A percentile compares a stretch with the other conserved stretches of the same genome.
Conservation (phyloP, 2,329 filamentous ascomycete genomes). For the Paraphoma sp. region DNA sequence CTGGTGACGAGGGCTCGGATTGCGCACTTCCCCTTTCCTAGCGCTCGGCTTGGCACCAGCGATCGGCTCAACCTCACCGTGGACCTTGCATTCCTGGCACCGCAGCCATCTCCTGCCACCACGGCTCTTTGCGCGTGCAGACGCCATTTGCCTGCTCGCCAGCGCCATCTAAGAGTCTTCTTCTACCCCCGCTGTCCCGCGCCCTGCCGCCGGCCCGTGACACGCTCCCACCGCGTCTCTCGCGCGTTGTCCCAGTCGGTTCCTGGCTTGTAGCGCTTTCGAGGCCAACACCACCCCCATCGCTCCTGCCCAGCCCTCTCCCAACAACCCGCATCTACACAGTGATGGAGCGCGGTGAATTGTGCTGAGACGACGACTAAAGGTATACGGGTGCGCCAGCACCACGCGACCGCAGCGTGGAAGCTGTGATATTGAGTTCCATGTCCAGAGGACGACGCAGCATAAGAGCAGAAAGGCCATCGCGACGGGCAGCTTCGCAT, state of each 20-base stretch:
- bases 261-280: slow-evolving; percentile 28
- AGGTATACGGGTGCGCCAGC: slow-evolving; percentile 79
- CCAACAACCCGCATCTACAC: slow-evolving; percentile 19
- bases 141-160: slow-evolving; percentile 16
- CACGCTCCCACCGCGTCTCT: slow-evolving; percentile 33
- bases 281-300: slow-evolving; percentile 16
- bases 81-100: slow-evolving; percentile 30
- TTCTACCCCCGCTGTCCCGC: slow-evolving; percentile 5
- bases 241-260: slow-evolving; percentile 34
- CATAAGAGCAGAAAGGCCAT: slow-evolving; percentile 24
- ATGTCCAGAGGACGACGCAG: slow-evolving; percentile 59
- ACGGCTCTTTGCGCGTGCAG: slow-evolving; percentile 28
- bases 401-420: slow-evolving; percentile 82
- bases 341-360: slow-evolving; percentile 33
- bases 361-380: slow-evolving; percentile 28
- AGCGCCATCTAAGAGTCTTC: slow-evolving; percentile 16
- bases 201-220: slow-evolving; percentile 14
- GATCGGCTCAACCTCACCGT: slow-evolving; percentile 19
- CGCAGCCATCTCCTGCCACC: slow-evolving; percentile 31
- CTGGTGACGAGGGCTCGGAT: slow-evolving; percentile 12
- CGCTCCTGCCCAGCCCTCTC: slow-evolving; percentile 11
- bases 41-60: slow-evolving; percentile 16
- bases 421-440: slow-evolving; percentile 71
- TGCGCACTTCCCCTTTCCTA: slow-evolving; percentile 21
- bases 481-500: slow-evolving; percentile 33